A percentile compares a stretch with the other conserved stretches of the same genome.
Conservation (phyloP, 2,329 filamentous ascomycete genomes). For the Thielaviopsis musarum region DNA sequence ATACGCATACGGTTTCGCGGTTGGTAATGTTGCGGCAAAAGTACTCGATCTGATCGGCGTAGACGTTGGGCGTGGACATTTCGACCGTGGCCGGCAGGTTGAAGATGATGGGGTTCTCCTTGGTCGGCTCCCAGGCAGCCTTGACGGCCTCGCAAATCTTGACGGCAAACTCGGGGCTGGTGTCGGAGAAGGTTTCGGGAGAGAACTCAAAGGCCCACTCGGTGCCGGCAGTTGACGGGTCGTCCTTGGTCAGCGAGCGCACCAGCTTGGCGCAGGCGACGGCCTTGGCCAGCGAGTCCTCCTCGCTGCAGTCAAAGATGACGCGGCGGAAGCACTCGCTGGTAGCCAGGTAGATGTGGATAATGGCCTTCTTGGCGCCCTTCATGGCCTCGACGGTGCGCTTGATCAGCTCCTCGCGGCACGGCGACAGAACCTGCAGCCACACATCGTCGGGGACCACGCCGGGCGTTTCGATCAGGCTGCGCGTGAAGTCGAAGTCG, state of each 20-base stretch:
- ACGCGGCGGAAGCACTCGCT: slow-evolving; percentile 89
- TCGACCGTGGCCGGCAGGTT: slow-evolving; percentile 95
- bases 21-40: slow-evolving; percentile 78
- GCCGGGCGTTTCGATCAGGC: slow-evolving; percentile 70
- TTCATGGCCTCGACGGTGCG: slow-evolving; percentile 77
- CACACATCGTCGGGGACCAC: slow-evolving; percentile 76
- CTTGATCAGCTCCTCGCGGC: slow-evolving; percentile 76
- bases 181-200: slow-evolving; percentile 83
- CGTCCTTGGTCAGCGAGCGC: slow-evolving; percentile 73
- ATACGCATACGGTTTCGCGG: slow-evolving; percentile 74
- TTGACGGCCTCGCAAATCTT: slow-evolving; percentile 85
- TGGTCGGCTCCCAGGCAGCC: slow-evolving; percentile 72
- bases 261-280: slow-evolving; percentile 76
- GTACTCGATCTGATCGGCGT: slow-evolving; percentile 91
- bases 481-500: slow-evolving; percentile 81
- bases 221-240: slow-evolving; percentile 38
- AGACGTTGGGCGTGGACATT: slow-evolving; percentile 86
- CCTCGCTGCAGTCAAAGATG: slow-evolving; percentile 74
- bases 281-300: slow-evolving; percentile 66
- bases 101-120: slow-evolving; percentile 76
- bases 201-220: slow-evolving; percentile 71
- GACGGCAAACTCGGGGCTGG: slow-evolving; percentile 65
- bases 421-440: slow-evolving; percentile 84
- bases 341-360: slow-evolving; percentile 92
- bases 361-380: slow-evolving; percentile 81